Percentiles rank a stretch among this genome's conserved stretches.
phyloP scores from a whole-genome alignment of 2,329 filamentous ascomycete genomes.

The Pyrenochaeta sp. region DNA sequence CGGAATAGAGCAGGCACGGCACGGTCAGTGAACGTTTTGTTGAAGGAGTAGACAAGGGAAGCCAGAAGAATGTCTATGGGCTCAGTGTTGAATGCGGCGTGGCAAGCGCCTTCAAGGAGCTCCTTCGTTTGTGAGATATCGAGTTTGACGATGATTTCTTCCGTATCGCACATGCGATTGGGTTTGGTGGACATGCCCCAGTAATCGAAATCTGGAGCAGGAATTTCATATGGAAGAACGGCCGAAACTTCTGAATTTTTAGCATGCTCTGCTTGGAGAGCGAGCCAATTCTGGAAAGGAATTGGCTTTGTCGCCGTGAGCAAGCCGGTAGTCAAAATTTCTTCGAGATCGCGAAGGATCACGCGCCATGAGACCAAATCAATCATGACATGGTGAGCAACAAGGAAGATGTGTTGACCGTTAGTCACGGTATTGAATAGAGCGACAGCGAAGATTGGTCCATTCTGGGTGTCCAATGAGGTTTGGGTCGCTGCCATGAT shows the following conservation, averaged over 20 bases:
- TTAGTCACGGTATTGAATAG: slow-evolving; percentile 23
- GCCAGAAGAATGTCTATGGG: slow-evolving; percentile 40
- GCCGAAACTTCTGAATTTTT: background rate
- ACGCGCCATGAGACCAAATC: slow-evolving; percentile 56
- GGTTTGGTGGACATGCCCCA: slow-evolving; percentile 25
- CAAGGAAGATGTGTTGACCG: slow-evolving; percentile 23
- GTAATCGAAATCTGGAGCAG: slow-evolving; percentile 24
- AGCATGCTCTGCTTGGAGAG: slow-evolving; percentile 14
- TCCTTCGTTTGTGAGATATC: slow-evolving; percentile 12
- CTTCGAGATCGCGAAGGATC: slow-evolving; percentile 51
- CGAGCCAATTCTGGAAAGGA: slow-evolving; percentile 22
- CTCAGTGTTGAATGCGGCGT: slow-evolving; percentile 59
- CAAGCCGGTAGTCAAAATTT: slow-evolving; percentile 9
- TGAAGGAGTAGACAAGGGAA: slow-evolving; percentile 50
- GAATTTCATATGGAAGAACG: slow-evolving; percentile 17
- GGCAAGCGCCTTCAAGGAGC: slow-evolving; percentile 14
- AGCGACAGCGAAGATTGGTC: slow-evolving; percentile 23
- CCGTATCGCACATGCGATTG: slow-evolving; percentile 16
- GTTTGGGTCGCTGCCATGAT: background rate
- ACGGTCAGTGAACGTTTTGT: slow-evolving; percentile 58
- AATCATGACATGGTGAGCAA: slow-evolving; percentile 44
- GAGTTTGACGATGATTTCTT: too few relatives aligned
- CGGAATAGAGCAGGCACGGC: slow-evolving; percentile 48
- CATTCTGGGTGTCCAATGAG: slow-evolving; percentile 21
- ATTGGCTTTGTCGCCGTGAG: slow-evolving; percentile 3